Conservation (phyloP, 768 basidiomycete genomes). For the Mycena galericulata region DNA sequence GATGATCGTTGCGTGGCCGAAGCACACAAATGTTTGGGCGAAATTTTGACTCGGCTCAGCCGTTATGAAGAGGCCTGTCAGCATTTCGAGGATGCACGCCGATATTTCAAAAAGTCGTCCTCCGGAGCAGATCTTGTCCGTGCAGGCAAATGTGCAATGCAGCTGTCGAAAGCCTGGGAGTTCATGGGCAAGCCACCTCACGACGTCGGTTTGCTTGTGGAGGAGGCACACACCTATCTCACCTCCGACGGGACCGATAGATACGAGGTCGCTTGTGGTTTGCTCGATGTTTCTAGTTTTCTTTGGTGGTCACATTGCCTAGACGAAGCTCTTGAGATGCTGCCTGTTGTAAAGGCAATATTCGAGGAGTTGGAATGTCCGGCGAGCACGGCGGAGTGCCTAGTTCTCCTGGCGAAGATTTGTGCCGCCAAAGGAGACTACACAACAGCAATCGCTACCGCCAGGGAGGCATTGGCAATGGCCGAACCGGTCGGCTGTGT, state of each 20-base stretch:
- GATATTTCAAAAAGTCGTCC: background rate
- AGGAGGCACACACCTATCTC: conserved; percentile 3
- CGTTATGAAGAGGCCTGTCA: conserved; percentile 6
- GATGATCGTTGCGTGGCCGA: conserved; percentile 10
- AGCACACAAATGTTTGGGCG: conserved; percentile 11
- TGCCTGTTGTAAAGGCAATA: conserved; percentile 12
- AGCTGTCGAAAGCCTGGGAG: conserved; percentile 6
- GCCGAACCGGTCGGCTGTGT: background rate
- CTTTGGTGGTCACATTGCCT: background rate
- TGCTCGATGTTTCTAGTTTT: conserved; percentile 12
- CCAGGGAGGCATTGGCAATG: conserved; percentile 5
- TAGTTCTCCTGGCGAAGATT: conserved; percentile 1
- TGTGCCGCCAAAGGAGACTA: conserved; percentile 5
- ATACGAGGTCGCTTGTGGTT: conserved; percentile 7
- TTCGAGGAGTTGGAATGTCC: conserved; percentile 23
- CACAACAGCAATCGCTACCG: conserved; percentile 1
- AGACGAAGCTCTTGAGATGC: conserved; percentile 1
- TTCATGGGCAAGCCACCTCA: background rate
- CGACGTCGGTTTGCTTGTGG: background rate
- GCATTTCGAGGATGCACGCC: background rate
- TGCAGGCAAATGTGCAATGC: conserved; percentile 12
- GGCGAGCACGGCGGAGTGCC: conserved; percentile 27
- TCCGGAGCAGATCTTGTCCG: background rate
- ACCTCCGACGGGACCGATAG: background rate
- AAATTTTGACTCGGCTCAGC: background rate